These are phyloP conservation scores for Helenozyma baotianmanensis DNA, from an alignment of 805 yeast species.

Conservation along the genomic window DNA sequence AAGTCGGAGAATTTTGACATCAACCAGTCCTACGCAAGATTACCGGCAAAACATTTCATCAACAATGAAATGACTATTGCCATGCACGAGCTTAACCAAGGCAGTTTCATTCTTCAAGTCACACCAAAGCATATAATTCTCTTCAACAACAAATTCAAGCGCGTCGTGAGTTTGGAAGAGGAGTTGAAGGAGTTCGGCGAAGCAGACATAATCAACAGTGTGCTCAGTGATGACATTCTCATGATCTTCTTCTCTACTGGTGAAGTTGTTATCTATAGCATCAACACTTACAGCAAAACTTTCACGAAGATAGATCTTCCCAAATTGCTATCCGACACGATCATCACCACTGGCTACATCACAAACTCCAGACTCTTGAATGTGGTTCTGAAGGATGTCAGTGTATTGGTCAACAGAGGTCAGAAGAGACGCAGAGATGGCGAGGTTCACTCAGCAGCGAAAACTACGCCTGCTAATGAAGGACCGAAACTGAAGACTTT, in stretches of 20 bases:
- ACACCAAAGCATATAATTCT: conserved; percentile 61
- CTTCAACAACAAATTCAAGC: conserved; percentile 56
- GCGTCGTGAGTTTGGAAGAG: conserved; percentile 44
- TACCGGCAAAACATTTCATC: conserved; percentile 59
- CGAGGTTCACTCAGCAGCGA: conserved; percentile 2
- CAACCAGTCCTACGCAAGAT: conserved; percentile 55
- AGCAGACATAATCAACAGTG: conserved; percentile 61
- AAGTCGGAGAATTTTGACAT: conserved; percentile 69
- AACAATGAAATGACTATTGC: conserved; percentile 61
- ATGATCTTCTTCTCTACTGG: conserved; percentile 65
- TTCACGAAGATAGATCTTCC: conserved; percentile 36
- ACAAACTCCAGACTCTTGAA: conserved; percentile 47
- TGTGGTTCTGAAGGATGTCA: conserved; percentile 31
- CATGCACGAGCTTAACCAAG: conserved; percentile 54
- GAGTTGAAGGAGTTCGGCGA: conserved; percentile 32
- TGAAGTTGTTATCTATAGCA: conserved; percentile 54
- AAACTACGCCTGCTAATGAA: conserved; percentile 3
- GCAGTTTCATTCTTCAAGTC: conserved; percentile 66
- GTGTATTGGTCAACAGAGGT: conserved; percentile 23
- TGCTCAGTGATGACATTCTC: conserved; percentile 57
- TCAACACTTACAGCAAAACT: conserved; percentile 35
- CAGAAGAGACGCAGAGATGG: conserved; percentile 27
- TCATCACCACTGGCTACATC: conserved; percentile 68
- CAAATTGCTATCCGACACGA: conserved; percentile 40
- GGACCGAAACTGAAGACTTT: conserved; percentile 41